phyloP scores from a whole-genome alignment of 257 asterid species.

The Solanum chmielewskii region DNA sequence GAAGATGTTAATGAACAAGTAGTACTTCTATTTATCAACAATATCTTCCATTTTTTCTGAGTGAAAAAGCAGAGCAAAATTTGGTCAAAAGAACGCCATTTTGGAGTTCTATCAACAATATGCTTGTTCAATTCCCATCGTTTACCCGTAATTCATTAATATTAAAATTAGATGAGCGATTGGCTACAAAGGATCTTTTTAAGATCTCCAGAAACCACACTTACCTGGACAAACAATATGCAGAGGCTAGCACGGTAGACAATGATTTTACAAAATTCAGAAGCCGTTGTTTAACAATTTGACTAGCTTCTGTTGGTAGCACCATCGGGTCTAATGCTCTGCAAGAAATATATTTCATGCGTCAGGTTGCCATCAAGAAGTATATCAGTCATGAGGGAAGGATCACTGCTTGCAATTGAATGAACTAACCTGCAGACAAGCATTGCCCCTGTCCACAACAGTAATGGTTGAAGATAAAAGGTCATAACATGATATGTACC shows the following conservation, averaged over 20 bases:
- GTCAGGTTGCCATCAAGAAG: background rate
- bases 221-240: slow-evolving; percentile 84
- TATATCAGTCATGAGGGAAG: background rate
- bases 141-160: background rate
- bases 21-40: background rate
- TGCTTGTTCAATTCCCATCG: background rate
- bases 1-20: background rate
- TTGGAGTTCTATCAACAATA: background rate
- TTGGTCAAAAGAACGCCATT: background rate
- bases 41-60: background rate
- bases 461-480: slow-evolving; percentile 70
- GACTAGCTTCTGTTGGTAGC: slow-evolving; percentile 85
- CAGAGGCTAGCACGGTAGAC: slow-evolving; percentile 85
- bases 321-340: slow-evolving; percentile 81
- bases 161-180: background rate
- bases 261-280: slow-evolving; percentile 78
- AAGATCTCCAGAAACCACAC: slow-evolving; percentile 5
- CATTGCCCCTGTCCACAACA: slow-evolving; percentile 77
- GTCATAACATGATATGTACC: slow-evolving; percentile 53
- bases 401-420: slow-evolving; percentile 5
- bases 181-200: background rate
- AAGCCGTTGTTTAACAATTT: slow-evolving; percentile 68
- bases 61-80: background rate
- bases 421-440: slow-evolving; percentile 73
- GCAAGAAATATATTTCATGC: slow-evolving; percentile 8